Base-by-base conservation (phyloP, 306 rosid species). In the Erythrophleum fordii region DNA sequence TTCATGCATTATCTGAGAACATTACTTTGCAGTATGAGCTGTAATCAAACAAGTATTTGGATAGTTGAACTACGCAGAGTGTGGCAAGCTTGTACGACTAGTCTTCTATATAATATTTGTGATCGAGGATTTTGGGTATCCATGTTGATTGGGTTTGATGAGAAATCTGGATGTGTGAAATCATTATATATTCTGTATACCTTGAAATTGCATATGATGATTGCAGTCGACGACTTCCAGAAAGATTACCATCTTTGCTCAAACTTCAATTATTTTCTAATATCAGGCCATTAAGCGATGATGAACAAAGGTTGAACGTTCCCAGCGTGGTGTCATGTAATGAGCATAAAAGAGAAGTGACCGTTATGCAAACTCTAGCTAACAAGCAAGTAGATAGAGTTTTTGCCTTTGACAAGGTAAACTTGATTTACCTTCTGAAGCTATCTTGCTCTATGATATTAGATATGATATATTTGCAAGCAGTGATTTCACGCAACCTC, bases 351-450 rank as follows among this genome's bases (percentile, higher is more conserved):
- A 93, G 88, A 87, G 99, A 95, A 82, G 99, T 95, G 23, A 84
- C 90, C 74, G 97, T 92, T 70, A n/a, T 53, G 80, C 97, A 95
- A 80, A 95, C 78, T 82, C 82, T 95, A 28, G 95, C 94, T 71
- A 92, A 87, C 88, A 95, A 95, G 89, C 98, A 92, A 79, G 90
- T 92, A 11, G 98, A 95, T 61, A 88, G 91, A 77, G 55, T 89
- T 76, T 95, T 95, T 86, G 87, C 92, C 79, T 95, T 95, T 59
- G 99, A 95, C 90, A 95, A 87, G 94, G 99, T 95, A 81, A 14
- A 53, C 62, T 84, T 84, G 65, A 10, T 68, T 25, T 42, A 49
- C 35, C n/a, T 81, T 68, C 4, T 18, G 39, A 25, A 5, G 59
- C 39, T 61, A 76, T 73, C 56, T 66, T 56, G 31, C 51, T 12